Evolutionary conservation across 2,329 filamentous ascomycete genomes (phyloP).

Genomic region (Fusarium setosum): DNA sequence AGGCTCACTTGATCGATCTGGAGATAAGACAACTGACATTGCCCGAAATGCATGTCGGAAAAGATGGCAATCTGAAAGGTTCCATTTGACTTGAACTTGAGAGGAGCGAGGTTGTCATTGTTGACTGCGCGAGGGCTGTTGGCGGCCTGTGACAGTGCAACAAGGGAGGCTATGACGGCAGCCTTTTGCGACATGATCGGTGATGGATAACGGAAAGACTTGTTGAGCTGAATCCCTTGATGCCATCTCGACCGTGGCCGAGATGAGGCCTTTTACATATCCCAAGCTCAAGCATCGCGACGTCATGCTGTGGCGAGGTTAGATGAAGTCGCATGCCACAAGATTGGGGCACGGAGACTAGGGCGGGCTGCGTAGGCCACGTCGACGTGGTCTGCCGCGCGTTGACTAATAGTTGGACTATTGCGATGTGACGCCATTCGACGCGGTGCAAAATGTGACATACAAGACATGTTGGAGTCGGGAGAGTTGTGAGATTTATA

Average conservation of each 20-base stretch:
- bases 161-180: constrained; percentile 6
- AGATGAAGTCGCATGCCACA: background rate
- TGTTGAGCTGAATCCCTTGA: background rate
- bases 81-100: constrained; percentile 32
- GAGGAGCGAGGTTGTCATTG: constrained; percentile 25
- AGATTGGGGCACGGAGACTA: background rate
- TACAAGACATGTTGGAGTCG: too few species aligned
- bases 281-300: constrained; percentile 10
- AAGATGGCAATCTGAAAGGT: constrained; percentile 40
- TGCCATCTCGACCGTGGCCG: background rate
- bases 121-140: constrained; percentile 10
- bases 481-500: too few species aligned
- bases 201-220: background rate
- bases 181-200: constrained; percentile 1
- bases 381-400: constrained; percentile 1
- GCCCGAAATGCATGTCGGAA: constrained; percentile 40
- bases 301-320: background rate
- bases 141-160: constrained; percentile 3
- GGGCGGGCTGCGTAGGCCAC: background rate
- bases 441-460: too few species aligned
- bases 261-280: constrained; percentile 17
- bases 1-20: background rate
- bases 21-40: constrained; percentile 27
- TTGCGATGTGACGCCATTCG: background rate
- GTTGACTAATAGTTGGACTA: background rate